phyloP scores from a whole-genome alignment of 75 land plant species.

The Azolla pinnata region DNA sequence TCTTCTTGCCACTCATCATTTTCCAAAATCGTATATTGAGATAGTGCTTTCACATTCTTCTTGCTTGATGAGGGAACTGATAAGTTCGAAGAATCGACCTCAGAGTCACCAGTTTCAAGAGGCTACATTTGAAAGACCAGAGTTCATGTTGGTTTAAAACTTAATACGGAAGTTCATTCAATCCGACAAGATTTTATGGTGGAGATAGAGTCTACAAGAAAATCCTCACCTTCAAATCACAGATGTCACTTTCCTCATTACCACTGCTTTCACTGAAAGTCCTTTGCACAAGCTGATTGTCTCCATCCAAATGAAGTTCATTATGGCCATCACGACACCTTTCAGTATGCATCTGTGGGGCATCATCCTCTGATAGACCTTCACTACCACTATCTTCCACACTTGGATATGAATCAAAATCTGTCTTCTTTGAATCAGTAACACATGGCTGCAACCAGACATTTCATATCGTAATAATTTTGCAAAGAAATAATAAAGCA shows the following conservation, averaged over 20 bases:
- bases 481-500: conserved; percentile 15
- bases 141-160: background rate
- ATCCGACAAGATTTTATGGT: too few species aligned
- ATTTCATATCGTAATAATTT: conserved; percentile 60
- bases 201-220: too few species aligned
- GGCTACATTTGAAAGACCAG: too few species aligned
- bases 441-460: too few species aligned
- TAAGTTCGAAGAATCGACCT: conserved; percentile 39
- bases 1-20: conserved; percentile 23
- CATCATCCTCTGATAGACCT: conserved; percentile 66
- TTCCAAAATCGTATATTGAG: conserved; percentile 16
- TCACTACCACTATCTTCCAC: conserved; percentile 83
- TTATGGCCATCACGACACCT: conserved; percentile 85
- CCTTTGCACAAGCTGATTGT: conserved; percentile 61
- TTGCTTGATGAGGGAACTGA: conserved; percentile 22
- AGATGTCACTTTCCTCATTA: conserved; percentile 77
- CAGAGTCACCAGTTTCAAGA: conserved; percentile 71
- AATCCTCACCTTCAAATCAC: conserved; percentile 82
- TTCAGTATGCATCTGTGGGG: conserved; percentile 48
- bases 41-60: conserved; percentile 17
- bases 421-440: conserved; percentile 32
- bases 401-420: conserved; percentile 60
- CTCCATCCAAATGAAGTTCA: conserved; percentile 47
- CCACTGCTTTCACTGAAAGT: conserved; percentile 93
- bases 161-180: background rate